These are phyloP conservation scores for Lodderomyces beijingensis DNA, from an alignment of 1,139 yeast species.

Conservation along the genomic window DNA sequence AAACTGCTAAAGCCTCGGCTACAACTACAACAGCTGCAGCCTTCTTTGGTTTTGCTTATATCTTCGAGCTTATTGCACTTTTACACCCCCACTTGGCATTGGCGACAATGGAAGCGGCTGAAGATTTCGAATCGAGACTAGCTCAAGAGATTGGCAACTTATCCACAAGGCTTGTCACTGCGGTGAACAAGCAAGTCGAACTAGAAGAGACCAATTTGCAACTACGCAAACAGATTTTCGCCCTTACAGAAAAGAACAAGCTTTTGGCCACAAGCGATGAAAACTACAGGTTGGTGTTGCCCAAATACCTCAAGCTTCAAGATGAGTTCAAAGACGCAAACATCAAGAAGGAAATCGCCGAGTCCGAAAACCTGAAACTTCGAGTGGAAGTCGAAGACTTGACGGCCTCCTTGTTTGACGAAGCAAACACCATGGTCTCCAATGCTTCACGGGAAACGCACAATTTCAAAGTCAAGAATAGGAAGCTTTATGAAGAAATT, in stretches of 20 bases:
- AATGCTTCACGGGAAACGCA: constrained; percentile 61
- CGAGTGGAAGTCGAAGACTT: constrained; percentile 74
- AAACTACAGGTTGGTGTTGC: constrained; percentile 27
- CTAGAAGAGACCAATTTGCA: constrained; percentile 41
- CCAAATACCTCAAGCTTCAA: constrained; percentile 27
- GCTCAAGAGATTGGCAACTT: constrained; percentile 53
- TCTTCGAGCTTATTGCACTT: no score
- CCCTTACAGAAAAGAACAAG: constrained; percentile 19
- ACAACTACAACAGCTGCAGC: no score
- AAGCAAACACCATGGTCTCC: constrained; percentile 77
- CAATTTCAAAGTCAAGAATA: constrained; percentile 49
- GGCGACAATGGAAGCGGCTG: constrained; percentile 6
- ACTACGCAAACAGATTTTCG: constrained; percentile 29
- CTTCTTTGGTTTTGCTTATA: no score
- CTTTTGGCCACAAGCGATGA: constrained; percentile 17
- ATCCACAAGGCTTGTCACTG: constrained; percentile 58
- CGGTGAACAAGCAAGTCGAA: constrained; percentile 55
- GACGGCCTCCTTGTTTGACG: constrained; percentile 69
- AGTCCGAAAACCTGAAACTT: constrained; percentile 53
- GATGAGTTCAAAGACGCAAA: constrained; percentile 35
- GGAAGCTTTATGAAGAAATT: constrained; percentile 59
- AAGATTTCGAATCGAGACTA: constrained; percentile 30
- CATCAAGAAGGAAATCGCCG: constrained; percentile 36
- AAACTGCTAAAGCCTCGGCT: no score
- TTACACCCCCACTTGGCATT: no score